phyloP scores from a whole-genome alignment of 176 grass and related monocot genomes.

The Musa itinerans region DNA sequence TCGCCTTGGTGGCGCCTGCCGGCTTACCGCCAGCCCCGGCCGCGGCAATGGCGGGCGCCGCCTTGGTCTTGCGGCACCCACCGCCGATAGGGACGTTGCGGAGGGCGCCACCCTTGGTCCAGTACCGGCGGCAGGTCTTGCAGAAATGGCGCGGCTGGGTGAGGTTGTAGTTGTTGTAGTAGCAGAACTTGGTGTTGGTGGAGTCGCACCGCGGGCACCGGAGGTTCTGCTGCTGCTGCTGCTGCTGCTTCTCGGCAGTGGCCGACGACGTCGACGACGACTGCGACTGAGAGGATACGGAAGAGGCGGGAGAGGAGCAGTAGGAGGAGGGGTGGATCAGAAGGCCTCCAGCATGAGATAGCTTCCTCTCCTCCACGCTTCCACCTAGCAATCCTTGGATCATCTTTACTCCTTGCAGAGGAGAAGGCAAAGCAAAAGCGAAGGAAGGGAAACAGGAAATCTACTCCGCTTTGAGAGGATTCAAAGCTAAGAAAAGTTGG shows the following conservation, averaged over 20 bases:
- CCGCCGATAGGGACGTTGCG: constrained; percentile 38
- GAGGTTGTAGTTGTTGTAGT: constrained; percentile 51
- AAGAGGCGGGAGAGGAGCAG: not conserved
- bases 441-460: not conserved
- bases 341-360: not conserved
- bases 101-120: constrained; percentile 37
- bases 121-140: constrained; percentile 40
- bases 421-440: not conserved
- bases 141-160: constrained; percentile 41
- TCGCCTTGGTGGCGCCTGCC: not conserved
- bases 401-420: not conserved
- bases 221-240: constrained; percentile 25
- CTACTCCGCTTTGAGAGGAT: not conserved
- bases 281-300: not conserved
- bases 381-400: constrained; percentile 12
- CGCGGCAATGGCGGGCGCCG: constrained; percentile 1
- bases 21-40: not conserved
- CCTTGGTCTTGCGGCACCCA: constrained; percentile 37
- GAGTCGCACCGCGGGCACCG: constrained; percentile 38
- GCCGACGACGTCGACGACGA: not conserved
- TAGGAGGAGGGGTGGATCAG: not conserved
- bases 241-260: constrained; percentile 8
- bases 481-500: no score
- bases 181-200: constrained; percentile 41
- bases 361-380: constrained; percentile 6